A percentile compares a stretch with the other conserved stretches of the same genome.
Conservation (phyloP, 495 filamentous ascomycete species). For the Penicillium arizonense region DNA sequence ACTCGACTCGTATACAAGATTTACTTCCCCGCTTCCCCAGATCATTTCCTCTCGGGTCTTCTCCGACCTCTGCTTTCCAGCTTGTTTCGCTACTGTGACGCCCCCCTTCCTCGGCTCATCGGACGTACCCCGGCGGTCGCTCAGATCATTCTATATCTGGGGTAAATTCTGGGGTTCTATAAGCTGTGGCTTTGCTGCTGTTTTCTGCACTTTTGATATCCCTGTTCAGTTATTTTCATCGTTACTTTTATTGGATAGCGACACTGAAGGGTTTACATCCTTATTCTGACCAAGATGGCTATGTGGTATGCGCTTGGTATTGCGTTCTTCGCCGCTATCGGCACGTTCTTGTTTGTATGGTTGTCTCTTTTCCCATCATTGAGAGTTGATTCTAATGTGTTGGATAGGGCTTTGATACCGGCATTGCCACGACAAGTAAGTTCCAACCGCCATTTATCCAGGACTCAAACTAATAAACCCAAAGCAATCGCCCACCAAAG, state of each 20-base stretch:
- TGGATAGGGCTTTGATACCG: constrained; percentile 55
- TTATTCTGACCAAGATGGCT: constrained; percentile 28
- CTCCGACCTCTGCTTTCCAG: constrained; percentile 22
- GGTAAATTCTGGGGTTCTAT: neutral
- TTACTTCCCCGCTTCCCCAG: constrained; percentile 6
- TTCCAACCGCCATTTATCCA: neutral
- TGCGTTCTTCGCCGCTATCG: constrained; percentile 54
- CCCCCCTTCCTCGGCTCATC: constrained; percentile 20
- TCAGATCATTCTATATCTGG: neutral
- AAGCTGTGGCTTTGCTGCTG: no score
- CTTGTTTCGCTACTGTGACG: constrained; percentile 3
- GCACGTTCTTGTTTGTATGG: constrained; percentile 57
- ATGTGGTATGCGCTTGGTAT: constrained; percentile 47
- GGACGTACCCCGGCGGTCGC: constrained; percentile 15
- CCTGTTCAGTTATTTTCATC: neutral
- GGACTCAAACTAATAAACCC: constrained; percentile 6
- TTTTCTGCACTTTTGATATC: neutral
- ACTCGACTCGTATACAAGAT: neutral
- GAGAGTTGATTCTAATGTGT: neutral
- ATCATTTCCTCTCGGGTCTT: constrained; percentile 26
- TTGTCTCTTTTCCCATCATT: neutral
- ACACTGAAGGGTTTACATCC: no score
- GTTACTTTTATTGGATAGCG: constrained; percentile 2
- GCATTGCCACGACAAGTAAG: constrained; percentile 60
- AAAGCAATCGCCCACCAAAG: constrained; percentile 58